Evolutionary conservation across 2,329 filamentous ascomycete species (phyloP).

Genomic region (Claviceps pazoutovae): DNA sequence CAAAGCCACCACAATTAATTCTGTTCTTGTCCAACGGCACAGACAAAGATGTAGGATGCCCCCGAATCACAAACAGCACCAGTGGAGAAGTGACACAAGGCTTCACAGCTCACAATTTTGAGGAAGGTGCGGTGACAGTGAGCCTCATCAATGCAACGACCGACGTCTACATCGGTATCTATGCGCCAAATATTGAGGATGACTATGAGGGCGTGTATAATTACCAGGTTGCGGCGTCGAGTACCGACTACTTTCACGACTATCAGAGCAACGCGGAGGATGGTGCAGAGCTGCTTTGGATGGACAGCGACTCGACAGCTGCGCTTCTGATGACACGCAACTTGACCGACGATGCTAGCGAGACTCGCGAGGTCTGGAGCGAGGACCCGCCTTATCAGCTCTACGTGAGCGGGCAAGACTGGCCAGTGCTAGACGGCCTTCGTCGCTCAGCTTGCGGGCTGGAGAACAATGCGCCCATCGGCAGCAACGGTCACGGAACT

Average conservation of each 20-base stretch:
- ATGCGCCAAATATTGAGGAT: constrained; percentile 49
- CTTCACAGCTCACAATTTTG: constrained; percentile 26
- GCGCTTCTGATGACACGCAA: constrained; percentile 69
- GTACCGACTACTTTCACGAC: constrained; percentile 62
- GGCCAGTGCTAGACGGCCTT: constrained; percentile 51
- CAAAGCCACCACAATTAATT: constrained; percentile 53
- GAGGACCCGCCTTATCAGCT: constrained; percentile 54
- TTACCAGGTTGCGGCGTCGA: constrained; percentile 69
- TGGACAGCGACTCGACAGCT: constrained; percentile 72
- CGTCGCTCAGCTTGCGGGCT: constrained; percentile 74
- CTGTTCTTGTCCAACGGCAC: constrained; percentile 57
- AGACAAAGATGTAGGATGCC: constrained; percentile 17
- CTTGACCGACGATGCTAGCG: constrained; percentile 43
- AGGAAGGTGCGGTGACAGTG: constrained; percentile 55
- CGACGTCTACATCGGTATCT: constrained; percentile 64
- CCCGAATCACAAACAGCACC: constrained; percentile 11
- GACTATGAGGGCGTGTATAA: constrained; percentile 56
- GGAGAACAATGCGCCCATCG: constrained; percentile 48
- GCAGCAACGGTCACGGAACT: constrained; percentile 33
- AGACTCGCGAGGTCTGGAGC: constrained; percentile 40
- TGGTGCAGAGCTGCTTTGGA: constrained; percentile 50
- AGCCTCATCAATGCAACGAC: constrained; percentile 42
- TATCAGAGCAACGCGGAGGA: constrained; percentile 30
- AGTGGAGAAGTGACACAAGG: constrained; percentile 18
- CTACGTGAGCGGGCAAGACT: constrained; percentile 54